These are phyloP conservation scores for Arabidopsis lyrata DNA, from an alignment of 441 rosid species.

Conservation along the genomic window DNA sequence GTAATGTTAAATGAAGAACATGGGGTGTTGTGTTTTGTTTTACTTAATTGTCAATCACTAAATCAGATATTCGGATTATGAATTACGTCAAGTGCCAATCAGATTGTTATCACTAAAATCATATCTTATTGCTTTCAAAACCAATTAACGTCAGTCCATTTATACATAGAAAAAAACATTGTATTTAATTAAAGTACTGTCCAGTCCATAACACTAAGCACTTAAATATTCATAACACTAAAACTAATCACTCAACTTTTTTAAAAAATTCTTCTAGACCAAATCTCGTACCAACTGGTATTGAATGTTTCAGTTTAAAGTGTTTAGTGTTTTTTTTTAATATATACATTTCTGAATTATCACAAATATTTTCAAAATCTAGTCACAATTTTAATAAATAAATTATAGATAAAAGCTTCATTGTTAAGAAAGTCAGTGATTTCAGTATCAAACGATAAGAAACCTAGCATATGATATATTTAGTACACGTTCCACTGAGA, in stretches of 20 bases:
- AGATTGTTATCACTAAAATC: conserved; percentile 8
- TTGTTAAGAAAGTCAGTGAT: neutral
- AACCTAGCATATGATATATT: neutral
- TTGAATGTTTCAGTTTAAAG: neutral
- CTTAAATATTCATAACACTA: neutral
- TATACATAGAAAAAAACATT: neutral
- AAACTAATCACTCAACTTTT: conserved; percentile 1
- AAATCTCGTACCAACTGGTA: neutral
- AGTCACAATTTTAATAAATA: neutral
- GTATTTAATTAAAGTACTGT: neutral
- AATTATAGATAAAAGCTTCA: neutral
- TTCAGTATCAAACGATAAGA: neutral
- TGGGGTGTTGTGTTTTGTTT: conserved; percentile 38
- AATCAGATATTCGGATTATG: conserved; percentile 35
- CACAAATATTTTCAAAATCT: neutral
- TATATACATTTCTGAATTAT: neutral
- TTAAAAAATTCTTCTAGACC: neutral
- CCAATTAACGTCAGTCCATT: conserved; percentile 29
- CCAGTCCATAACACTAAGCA: neutral
- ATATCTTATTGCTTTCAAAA: conserved; percentile 31
- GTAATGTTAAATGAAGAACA: conserved; percentile 41
- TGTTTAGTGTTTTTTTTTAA: neutral
- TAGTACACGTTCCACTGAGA: neutral
- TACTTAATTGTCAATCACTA: conserved; percentile 18
- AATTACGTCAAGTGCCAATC: conserved; percentile 39